Evolutionary conservation across 2,329 filamentous ascomycete genomes (phyloP).

Genomic region (Aspergillus hiratsukae): DNA sequence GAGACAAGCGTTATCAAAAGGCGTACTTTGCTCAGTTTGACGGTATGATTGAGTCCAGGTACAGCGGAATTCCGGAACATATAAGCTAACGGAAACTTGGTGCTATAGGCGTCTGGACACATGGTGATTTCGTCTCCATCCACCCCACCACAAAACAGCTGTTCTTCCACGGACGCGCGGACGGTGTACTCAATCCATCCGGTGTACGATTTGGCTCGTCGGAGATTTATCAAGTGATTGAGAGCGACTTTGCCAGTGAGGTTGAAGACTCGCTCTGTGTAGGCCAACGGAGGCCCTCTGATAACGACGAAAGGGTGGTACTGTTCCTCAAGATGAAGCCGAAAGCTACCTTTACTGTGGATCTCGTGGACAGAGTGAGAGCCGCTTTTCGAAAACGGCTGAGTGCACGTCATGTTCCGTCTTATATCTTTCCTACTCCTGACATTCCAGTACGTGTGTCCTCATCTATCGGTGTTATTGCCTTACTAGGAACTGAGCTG

Average conservation of each 20-base stretch:
- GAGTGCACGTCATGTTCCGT: slow-evolving; percentile 72
- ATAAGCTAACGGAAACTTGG: too few species aligned
- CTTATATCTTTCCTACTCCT: slow-evolving; percentile 71
- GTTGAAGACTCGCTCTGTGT: slow-evolving; percentile 72
- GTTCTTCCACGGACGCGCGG: slow-evolving; percentile 25
- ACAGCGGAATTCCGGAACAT: too few species aligned
- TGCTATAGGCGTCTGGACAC: slow-evolving; percentile 63
- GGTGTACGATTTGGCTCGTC: slow-evolving; percentile 75
- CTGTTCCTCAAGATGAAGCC: slow-evolving; percentile 59
- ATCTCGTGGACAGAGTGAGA: slow-evolving; percentile 53
- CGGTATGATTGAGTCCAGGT: too few species aligned
- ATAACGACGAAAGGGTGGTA: slow-evolving; percentile 55
- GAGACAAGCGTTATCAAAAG: slow-evolving; percentile 51
- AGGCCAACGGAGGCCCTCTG: slow-evolving; percentile 62
- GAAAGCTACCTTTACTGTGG: too few species aligned
- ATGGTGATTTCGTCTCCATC: slow-evolving; percentile 72
- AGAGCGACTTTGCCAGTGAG: slow-evolving; percentile 18
- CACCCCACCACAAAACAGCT: slow-evolving; percentile 55
- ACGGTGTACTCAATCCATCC: slow-evolving; percentile 75
- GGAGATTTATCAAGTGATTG: slow-evolving; percentile 71
- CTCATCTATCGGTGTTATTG: too few species aligned
- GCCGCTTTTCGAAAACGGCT: slow-evolving; percentile 60
- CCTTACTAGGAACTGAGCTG: too few species aligned
- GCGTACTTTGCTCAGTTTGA: slow-evolving; percentile 23
- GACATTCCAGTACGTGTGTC: slow-evolving; percentile 56